Evolutionary conservation across 2,329 filamentous ascomycete species (phyloP), one percentile per base, ranked within the genome.

Genomic region (Diaporthe aspalathi): DNA sequence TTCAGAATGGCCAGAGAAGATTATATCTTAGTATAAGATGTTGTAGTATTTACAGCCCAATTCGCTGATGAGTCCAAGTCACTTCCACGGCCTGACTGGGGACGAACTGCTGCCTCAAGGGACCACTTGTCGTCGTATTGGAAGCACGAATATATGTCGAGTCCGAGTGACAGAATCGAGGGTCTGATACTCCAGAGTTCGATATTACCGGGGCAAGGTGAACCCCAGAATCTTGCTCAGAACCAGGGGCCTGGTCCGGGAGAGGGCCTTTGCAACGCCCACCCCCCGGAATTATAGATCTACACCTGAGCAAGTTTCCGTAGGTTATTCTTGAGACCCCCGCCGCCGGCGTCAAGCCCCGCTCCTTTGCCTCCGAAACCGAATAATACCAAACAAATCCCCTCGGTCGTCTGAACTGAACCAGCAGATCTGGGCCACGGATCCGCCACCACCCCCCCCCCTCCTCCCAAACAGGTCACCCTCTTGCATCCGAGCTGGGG

Each of bases 231-330:
- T 65, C 45, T 29, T 65, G 43, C 60, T 38, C 45, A 49, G 6
- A 63, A 9, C 2, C n/a, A 17, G 29, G 60, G 29, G 14, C 7
- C 5, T 38, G 6, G 11, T 38, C 60, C 29, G 29, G 45, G 60
- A 63, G 14, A 35, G 43, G 17, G 17, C 12, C 2, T 11, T 20
- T 38, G 24, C 29, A 60, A 57, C 50, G 7, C n/a, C n/a, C 56
- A 49, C 60, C 60, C 60, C 60, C 60, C 29, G 14, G 7, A 3
- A 6, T 49, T 50, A 38, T 65, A 65, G 45, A 24, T 12, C n/a
- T 65, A 65, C 60, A 38, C 60, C 60, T 65, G 60, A 65, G 60
- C 60, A 65, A 65, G 60, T 65, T 65, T 65, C 60, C 60, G 60
- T 65, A 68, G n/a, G n/a, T n/a, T n/a, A 45, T 47, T 43, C 49